Conservation (phyloP, 1,284 basidiomycete species). For the Anthracocystis setariae region DNA sequence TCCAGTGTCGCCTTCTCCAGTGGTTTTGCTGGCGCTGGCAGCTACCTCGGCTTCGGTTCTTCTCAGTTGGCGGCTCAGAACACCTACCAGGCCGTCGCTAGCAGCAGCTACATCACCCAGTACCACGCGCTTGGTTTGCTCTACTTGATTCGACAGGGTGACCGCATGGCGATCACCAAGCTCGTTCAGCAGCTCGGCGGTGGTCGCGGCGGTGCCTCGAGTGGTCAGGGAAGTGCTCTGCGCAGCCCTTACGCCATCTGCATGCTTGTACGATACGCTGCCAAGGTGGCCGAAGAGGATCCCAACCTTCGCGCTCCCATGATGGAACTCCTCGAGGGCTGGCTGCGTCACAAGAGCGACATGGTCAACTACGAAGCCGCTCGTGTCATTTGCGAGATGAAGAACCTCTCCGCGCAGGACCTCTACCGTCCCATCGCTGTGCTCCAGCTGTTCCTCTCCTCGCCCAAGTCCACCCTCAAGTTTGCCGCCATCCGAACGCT, state of each 20-base stretch:
- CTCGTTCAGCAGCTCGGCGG: slow-evolving; percentile 87
- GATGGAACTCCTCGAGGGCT: slow-evolving; percentile 91
- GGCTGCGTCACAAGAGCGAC: slow-evolving; percentile 97
- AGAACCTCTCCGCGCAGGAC: slow-evolving; percentile 79
- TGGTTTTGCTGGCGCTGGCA: slow-evolving; percentile 71
- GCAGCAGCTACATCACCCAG: slow-evolving; percentile 82
- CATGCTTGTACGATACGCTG: slow-evolving; percentile 97
- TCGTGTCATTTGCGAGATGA: slow-evolving; percentile 95
- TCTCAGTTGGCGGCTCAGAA: slow-evolving; percentile 70
- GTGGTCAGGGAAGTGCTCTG: slow-evolving; percentile 77
- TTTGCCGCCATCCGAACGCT: slow-evolving; percentile 97
- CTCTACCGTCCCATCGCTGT: slow-evolving; percentile 80
- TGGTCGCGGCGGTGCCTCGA: slow-evolving; percentile 74
- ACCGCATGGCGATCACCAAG: slow-evolving; percentile 98
- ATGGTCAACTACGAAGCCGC: slow-evolving; percentile 99
- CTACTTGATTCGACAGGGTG: slow-evolving; percentile 94
- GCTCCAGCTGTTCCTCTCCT: slow-evolving; percentile 66
- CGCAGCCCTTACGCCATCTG: slow-evolving; percentile 98
- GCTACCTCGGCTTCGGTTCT: slow-evolving; percentile 62
- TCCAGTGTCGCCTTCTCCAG: slow-evolving; percentile 39
- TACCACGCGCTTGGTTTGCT: slow-evolving; percentile 96
- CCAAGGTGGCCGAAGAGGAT: slow-evolving; percentile 98
- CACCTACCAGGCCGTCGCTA: slow-evolving; percentile 78
- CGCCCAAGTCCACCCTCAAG: slow-evolving; percentile 77
- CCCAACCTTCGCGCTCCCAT: slow-evolving; percentile 73